These are phyloP conservation scores for Fusarium sp. DNA, from an alignment of 2,329 filamentous ascomycete genomes.

Conservation along the genomic window DNA sequence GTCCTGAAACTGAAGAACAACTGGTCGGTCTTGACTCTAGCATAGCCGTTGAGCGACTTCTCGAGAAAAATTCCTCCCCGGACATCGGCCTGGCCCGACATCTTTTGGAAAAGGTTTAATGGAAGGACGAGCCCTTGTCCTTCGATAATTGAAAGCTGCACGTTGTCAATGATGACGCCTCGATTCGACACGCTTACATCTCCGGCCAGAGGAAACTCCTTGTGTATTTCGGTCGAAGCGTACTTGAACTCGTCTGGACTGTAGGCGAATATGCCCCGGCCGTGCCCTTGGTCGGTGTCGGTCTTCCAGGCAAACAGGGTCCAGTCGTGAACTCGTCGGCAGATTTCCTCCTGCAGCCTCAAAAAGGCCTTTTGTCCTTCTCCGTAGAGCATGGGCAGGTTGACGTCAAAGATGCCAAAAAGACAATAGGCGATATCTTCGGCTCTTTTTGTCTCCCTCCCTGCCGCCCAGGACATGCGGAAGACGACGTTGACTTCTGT, in stretches of 20 bases:
- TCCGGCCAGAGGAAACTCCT: too few relatives aligned
- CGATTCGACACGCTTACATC: too few relatives aligned
- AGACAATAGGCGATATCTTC: constrained; percentile 18
- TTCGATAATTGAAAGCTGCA: too few relatives aligned
- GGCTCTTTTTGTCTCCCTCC: not conserved
- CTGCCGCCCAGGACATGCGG: constrained; percentile 15
- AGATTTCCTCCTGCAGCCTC: constrained; percentile 13
- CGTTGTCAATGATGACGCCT: too few relatives aligned
- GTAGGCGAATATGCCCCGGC: not conserved
- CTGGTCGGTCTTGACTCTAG: too few relatives aligned
- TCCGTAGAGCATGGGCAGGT: constrained; percentile 16
- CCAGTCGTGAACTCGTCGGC: not conserved
- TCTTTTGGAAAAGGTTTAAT: too few relatives aligned
- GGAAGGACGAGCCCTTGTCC: too few relatives aligned
- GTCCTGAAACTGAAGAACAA: too few relatives aligned
- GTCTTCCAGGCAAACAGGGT: not conserved
- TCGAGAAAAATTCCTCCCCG: too few relatives aligned
- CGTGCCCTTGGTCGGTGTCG: not conserved
- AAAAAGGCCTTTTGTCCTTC: constrained; percentile 9
- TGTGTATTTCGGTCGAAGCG: not conserved
- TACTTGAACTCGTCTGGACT: not conserved
- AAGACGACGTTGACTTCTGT: not conserved
- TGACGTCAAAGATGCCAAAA: constrained; percentile 13
- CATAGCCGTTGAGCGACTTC: too few relatives aligned
- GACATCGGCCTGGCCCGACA: too few relatives aligned